These are phyloP conservation scores for Lipomyces spencermartinsiae DNA, from an alignment of 805 yeast genomes.

Conservation along the genomic window DNA sequence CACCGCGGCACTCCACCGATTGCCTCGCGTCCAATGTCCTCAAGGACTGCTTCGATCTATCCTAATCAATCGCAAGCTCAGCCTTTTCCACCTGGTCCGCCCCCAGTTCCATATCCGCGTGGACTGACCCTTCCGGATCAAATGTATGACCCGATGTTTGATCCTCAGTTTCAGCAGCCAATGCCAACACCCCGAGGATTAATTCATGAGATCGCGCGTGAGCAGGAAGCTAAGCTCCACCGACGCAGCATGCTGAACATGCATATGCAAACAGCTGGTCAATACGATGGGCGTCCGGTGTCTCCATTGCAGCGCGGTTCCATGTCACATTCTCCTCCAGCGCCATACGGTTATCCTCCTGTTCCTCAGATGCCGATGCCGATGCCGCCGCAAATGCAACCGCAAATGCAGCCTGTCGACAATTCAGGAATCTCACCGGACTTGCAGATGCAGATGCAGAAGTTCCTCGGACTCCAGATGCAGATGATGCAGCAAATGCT, in stretches of 20 bases:
- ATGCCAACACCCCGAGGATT: conserved; percentile 46
- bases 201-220: conserved; percentile 50
- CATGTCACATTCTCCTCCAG: conserved; percentile 7
- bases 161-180: background rate
- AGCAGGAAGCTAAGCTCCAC: conserved; percentile 48
- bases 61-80: background rate
- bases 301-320: conserved; percentile 4
- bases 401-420: background rate
- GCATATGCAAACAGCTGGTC: conserved; percentile 30
- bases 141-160: conserved; percentile 4
- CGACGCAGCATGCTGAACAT: conserved; percentile 39
- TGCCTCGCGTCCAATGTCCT: background rate
- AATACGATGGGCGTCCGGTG: conserved; percentile 49
- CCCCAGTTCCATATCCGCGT: conserved; percentile 16
- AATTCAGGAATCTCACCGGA: conserved; percentile 19
- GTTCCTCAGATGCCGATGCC: conserved; percentile 6
- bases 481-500: conserved; percentile 37
- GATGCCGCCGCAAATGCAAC: conserved; percentile 10
- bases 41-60: background rate
- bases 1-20: conserved; percentile 12
- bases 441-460: conserved; percentile 32
- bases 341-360: conserved; percentile 2
- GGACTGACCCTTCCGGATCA: conserved; percentile 28
- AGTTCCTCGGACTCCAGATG: conserved; percentile 30
- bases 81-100: background rate